Conservation (phyloP, 2,329 filamentous ascomycete species). For the Aureobasidium sp. region DNA sequence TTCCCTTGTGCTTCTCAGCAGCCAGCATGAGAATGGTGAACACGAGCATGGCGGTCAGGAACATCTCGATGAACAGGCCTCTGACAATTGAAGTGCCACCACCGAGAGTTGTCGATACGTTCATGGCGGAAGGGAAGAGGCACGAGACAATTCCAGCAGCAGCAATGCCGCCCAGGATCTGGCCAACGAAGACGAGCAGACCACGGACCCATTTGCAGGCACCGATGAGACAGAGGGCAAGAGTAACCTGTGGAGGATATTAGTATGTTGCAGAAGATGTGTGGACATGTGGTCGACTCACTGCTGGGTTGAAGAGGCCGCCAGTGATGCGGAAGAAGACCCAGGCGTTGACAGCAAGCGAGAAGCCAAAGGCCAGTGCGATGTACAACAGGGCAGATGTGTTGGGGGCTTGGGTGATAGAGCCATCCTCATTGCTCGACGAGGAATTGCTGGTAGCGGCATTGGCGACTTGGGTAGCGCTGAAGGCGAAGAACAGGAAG, state of each 20-base stretch:
- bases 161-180: slow-evolving; percentile 38
- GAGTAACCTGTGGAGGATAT: slow-evolving; percentile 30
- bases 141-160: slow-evolving; percentile 37
- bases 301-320: slow-evolving; percentile 30
- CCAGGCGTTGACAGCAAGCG: slow-evolving; percentile 37
- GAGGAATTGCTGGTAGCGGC: slow-evolving; percentile 21
- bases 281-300: slow-evolving; percentile 15
- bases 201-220: slow-evolving; percentile 39
- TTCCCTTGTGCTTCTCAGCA: slow-evolving; percentile 36
- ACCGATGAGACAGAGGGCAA: slow-evolving; percentile 41
- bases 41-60: slow-evolving; percentile 41
- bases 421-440: slow-evolving; percentile 15
- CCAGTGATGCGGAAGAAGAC: slow-evolving; percentile 37
- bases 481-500: slow-evolving; percentile 36
- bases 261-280: background rate
- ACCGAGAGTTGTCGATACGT: slow-evolving; percentile 39
- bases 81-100: slow-evolving; percentile 34
- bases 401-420: slow-evolving; percentile 27
- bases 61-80: slow-evolving; percentile 44
- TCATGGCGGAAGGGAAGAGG: slow-evolving; percentile 38
- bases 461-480: slow-evolving; percentile 34
- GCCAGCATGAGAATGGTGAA: slow-evolving; percentile 42
- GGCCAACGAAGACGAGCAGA: slow-evolving; percentile 35
- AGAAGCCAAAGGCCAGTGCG: slow-evolving; percentile 35
- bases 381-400: slow-evolving; percentile 32